A percentile compares a stretch with the other conserved stretches of the same genome.
These are phyloP conservation scores for Neospora caninum DNA, from an alignment of 169 alveolate species.

Conservation along the genomic window DNA sequence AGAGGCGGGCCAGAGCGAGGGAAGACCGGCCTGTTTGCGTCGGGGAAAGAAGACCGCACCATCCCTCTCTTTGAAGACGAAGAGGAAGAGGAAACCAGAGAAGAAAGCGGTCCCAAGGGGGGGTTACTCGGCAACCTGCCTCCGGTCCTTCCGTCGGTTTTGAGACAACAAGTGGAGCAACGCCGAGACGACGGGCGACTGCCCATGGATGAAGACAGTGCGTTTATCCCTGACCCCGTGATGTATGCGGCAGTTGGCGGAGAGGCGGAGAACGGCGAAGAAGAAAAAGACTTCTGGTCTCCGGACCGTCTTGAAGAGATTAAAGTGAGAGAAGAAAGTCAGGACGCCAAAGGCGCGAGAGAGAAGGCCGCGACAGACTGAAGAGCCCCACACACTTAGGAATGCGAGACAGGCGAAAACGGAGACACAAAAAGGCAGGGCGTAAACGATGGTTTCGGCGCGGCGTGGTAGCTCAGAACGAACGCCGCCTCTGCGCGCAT, in stretches of 20 bases:
- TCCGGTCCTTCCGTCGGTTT: not conserved
- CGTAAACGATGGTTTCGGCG: too few relatives aligned
- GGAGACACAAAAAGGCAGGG: too few relatives aligned
- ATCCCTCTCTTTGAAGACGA: constrained; percentile 45
- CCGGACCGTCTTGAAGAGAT: not conserved
- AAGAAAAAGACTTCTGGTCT: constrained; percentile 13
- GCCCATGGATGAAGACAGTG: not conserved
- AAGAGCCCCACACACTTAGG: too few relatives aligned
- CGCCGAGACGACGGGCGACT: constrained; percentile 52
- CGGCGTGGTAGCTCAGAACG: too few relatives aligned
- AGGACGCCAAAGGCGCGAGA: not conserved
- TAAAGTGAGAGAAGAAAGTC: constrained; percentile 23
- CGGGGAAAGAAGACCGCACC: not conserved
- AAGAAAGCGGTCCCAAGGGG: not conserved
- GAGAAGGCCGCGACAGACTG: too few relatives aligned
- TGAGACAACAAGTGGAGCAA: constrained; percentile 65
- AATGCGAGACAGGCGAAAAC: too few relatives aligned
- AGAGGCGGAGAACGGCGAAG: not conserved
- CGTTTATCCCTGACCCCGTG: not conserved
- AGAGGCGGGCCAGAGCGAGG: not conserved
- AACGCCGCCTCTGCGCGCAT: too few relatives aligned
- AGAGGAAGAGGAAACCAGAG: not conserved
- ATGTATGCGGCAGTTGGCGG: constrained; percentile 25
- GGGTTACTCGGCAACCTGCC: constrained; percentile 14
- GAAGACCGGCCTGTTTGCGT: not conserved